Evolutionary conservation across 78 protist species (phyloP).

Genomic region (Dictyostelium citrinum): DNA sequence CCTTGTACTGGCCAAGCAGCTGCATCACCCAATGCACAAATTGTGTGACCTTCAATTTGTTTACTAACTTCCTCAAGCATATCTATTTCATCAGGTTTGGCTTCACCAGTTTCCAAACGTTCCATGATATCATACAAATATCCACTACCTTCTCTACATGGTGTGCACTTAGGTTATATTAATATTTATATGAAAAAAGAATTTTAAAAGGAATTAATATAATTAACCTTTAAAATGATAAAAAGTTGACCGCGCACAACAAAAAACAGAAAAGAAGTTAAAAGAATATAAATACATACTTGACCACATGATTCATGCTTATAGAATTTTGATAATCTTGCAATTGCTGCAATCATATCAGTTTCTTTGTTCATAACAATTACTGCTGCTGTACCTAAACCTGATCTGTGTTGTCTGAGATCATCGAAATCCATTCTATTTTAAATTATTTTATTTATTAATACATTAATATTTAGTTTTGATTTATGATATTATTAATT

Average conservation of each 20-base stretch:
- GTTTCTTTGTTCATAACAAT: slow-evolving; percentile 96
- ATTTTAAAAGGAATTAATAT: too few relatives aligned
- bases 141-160: slow-evolving; percentile 97
- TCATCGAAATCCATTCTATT: slow-evolving; percentile 98
- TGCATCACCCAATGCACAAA: slow-evolving; percentile 99
- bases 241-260: too few relatives aligned
- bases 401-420: slow-evolving; percentile 87
- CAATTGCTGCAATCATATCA: slow-evolving; percentile 91
- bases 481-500: too few relatives aligned
- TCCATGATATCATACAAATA: slow-evolving; percentile 83
- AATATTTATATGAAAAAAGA: too few relatives aligned
- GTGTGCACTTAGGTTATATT: slow-evolving; percentile 88
- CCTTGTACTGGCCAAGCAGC: slow-evolving; percentile 99
- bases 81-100: slow-evolving; percentile 94
- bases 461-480: too few relatives aligned
- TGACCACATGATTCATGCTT: slow-evolving; percentile 99
- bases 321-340: slow-evolving; percentile 94
- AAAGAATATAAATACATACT: not conserved
- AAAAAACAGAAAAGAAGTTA: too few relatives aligned
- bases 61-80: slow-evolving; percentile 89
- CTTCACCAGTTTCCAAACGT: slow-evolving; percentile 94
- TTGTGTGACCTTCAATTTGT: slow-evolving; percentile 98
- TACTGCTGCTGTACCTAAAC: slow-evolving; percentile 99
- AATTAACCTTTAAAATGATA: too few relatives aligned
- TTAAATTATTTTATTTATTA: too few relatives aligned